phyloP scores from a whole-genome alignment of 2,329 filamentous ascomycete species.

The Cladophialophora exuberans region DNA sequence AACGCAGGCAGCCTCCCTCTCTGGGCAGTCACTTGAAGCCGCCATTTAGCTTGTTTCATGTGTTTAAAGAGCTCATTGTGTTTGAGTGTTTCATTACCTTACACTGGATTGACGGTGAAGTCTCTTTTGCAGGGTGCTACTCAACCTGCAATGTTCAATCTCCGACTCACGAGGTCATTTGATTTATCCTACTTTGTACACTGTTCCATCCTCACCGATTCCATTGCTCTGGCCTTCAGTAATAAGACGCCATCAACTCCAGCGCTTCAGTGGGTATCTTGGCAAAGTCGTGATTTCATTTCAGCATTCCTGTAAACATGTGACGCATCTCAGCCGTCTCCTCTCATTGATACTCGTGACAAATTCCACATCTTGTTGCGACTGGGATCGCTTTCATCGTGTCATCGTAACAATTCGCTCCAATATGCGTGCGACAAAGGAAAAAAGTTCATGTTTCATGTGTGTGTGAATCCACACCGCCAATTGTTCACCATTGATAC shows the following conservation, averaged over 20 bases:
- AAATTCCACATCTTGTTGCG: constrained; percentile 8
- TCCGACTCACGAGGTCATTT: too few relatives aligned
- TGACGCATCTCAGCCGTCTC: constrained; percentile 17
- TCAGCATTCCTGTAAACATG: background rate
- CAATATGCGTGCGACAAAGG: constrained; percentile 5
- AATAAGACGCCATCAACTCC: background rate
- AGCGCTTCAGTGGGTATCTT: background rate
- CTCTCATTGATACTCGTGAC: constrained; percentile 6
- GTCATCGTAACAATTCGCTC: constrained; percentile 16
- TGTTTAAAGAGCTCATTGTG: background rate
- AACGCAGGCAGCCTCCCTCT: background rate
- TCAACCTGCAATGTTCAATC: background rate
- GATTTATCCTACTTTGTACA: background rate
- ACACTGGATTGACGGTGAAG: constrained; percentile 1
- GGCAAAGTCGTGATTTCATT: background rate
- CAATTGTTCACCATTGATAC: constrained; percentile 5
- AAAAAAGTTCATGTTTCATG: constrained; percentile 2
- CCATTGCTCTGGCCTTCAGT: background rate
- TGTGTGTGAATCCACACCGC: constrained; percentile 8
- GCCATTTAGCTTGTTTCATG: constrained; percentile 1
- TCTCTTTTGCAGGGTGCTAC: background rate
- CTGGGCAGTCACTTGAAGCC: background rate
- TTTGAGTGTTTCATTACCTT: constrained; percentile 4
- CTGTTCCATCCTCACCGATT: too few relatives aligned
- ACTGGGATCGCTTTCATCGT: constrained; percentile 11